These are phyloP conservation scores for Neurospora tetraspora DNA, from an alignment of 495 filamentous ascomycete species.

Conservation along the genomic window DNA sequence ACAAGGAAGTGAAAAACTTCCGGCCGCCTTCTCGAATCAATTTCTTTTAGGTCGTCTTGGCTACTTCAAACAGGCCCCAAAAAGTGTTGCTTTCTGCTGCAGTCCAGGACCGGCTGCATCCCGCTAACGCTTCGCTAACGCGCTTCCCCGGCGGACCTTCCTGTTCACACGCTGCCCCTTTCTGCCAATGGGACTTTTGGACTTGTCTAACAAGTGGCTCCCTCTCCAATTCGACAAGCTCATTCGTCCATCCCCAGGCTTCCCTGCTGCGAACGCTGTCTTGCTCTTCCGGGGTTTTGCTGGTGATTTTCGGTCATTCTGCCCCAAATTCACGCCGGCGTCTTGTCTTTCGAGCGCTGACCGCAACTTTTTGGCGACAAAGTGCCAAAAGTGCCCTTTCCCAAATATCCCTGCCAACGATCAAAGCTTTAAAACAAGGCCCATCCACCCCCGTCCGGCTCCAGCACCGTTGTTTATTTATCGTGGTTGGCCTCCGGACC, in stretches of 20 bases:
- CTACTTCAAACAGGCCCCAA: background rate
- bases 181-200: background rate
- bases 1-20: background rate
- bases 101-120: background rate
- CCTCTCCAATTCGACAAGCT: background rate
- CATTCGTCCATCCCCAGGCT: background rate
- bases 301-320: background rate
- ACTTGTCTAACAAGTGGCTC: background rate
- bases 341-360: background rate
- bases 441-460: background rate
- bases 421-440: background rate
- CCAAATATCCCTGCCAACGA: background rate
- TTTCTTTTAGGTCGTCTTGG: background rate
- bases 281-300: background rate
- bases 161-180: background rate
- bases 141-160: background rate
- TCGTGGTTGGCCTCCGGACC: conserved; percentile 1
- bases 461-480: conserved; percentile 1
- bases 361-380: background rate
- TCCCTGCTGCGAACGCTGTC: background rate
- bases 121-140: background rate
- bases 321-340: background rate
- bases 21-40: background rate
- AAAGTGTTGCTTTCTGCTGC: background rate
- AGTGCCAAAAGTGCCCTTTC: background rate